Base-by-base conservation (phyloP, 192 early-diverging fungal genomes). In the Coemansia sp. region DNA sequence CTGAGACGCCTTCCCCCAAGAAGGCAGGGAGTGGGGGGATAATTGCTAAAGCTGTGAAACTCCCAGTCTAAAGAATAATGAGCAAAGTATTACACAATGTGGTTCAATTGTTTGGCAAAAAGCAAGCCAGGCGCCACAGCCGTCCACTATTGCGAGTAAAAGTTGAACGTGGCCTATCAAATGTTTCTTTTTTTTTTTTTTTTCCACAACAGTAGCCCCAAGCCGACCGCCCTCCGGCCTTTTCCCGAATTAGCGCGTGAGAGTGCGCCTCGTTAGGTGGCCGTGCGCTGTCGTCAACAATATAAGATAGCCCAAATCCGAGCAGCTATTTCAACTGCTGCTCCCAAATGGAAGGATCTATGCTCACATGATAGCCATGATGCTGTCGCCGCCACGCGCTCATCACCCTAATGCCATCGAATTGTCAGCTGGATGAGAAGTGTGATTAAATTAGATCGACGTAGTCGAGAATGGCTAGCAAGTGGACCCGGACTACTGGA, bases 1-100 rank as follows among this genome's bases (percentile, higher is more conserved):
- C 21, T 50, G 48, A 55, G 51, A n/a, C 51, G 51, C 25, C 8
- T 45, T n/a, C 6, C 19, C n/a, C 45, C 45, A 21, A 21, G n/a
- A 53, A 53, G 27, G 51, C 51, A 55, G 51, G 51, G 51, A 50
- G 25, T 29, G 21, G 51, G 51, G 50, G 51, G 51, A 27, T 55
- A 55, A 55, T 29, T 55, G 51, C 25, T 10, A 3, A 45, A 15
- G 15, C 14, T 15, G 15, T 14, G 12, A 45, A 45, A n/a, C 17
- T 45, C 15, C 46, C 46, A 48, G 46, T 19, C 46, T 8, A 48
- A 21, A 23, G 46, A 19, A 48, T 19, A 48, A 48, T 48, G 46
- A 21, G 42, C 42, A 45, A 48, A 48, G 7, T 3, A 48, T 21
- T 48, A 48, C 46, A 48, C 46, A 48, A 48, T 48, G 19, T 23